Percentiles rank a stretch among this genome's conserved stretches.
Conservation (phyloP, 1,139 yeast genomes). For the Candida neerlandica region DNA sequence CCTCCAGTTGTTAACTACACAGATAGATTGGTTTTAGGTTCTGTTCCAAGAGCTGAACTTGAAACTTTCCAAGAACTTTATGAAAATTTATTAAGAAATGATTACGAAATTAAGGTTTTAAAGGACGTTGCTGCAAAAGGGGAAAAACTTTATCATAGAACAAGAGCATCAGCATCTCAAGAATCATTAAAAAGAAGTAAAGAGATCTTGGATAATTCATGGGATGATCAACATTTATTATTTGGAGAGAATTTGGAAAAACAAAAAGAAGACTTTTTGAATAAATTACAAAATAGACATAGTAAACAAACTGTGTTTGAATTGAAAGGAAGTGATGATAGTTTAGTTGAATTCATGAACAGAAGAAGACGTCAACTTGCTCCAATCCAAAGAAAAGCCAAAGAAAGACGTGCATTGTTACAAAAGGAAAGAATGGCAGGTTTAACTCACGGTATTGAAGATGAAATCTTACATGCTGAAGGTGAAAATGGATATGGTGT, state of each 20-base stretch:
- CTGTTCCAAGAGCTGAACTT: constrained; percentile 70
- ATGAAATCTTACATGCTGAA: constrained; percentile 60
- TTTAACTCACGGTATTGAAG: constrained; percentile 69
- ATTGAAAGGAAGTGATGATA: constrained; percentile 69
- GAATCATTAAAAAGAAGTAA: constrained; percentile 86
- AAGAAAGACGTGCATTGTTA: constrained; percentile 65
- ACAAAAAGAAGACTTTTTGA: constrained; percentile 74
- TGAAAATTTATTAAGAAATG: constrained; percentile 58
- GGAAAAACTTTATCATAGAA: constrained; percentile 81
- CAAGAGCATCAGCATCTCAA: constrained; percentile 82
- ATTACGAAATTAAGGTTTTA: constrained; percentile 70
- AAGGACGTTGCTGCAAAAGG: constrained; percentile 81
- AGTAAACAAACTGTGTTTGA: constrained; percentile 93
- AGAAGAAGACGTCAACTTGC: constrained; percentile 86
- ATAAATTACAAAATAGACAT: constrained; percentile 65
- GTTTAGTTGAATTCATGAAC: constrained; percentile 80
- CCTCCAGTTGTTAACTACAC: constrained; percentile 70
- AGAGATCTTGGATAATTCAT: constrained; percentile 71
- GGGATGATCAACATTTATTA: constrained; percentile 86
- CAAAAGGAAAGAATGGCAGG: constrained; percentile 81
- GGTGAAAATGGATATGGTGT: constrained; percentile 58
- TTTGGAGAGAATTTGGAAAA: constrained; percentile 75
- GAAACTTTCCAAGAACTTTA: constrained; percentile 77
- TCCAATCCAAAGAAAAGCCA: constrained; percentile 78
- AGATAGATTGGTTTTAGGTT: constrained; percentile 79